Evolutionary conservation across 2,329 filamentous ascomycete genomes (phyloP), one percentile per base, ranked within the genome.

Genomic region (Aphanocladium album): DNA sequence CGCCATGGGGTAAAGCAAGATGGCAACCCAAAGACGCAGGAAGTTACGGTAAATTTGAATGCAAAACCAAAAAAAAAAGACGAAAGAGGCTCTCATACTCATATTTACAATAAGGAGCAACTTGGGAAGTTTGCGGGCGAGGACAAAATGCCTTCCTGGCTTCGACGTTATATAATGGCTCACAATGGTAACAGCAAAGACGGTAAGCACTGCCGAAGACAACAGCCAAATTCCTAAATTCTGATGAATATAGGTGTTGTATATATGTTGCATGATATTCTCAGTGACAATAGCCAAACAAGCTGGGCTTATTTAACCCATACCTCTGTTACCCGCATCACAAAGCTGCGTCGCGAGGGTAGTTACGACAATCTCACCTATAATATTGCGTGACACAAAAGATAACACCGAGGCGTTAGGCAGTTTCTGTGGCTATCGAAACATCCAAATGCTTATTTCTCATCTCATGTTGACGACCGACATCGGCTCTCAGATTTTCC

Each of bases 391-490:
- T 46, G 21, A 27, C 4, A 30, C 16, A 6, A 39, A 39, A 37
- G 9, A 30, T 64, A 11, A 49, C 46, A 25, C 5, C 25, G 19
- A 23, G 19, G 19, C 41, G 16, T 19, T 9, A 84, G 92, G 92
- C 23, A 90, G 91, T 6, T 98, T 98, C 71, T 98, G 93, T 71
- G 93, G 93, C 3, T 98, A 97, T 71, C 84, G 93, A 45, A 98
- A 96, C 69, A 96, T 96, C 35, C 95, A 98, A 72, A 96, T 96
- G 87, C 74, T 97, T 66, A 78, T 89, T 16, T 93, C 92, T 0
- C 93, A 91, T 71, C 84, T 97, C 21, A 83, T 87, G 62, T 83
- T 81, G 9, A 76, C 83, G 1, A 72, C 77, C 43, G 79, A 78
- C 14, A 74, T 78, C 14, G 90, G 89, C 0, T 73, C 82, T 62